A percentile compares a stretch with the other conserved stretches of the same genome.
phyloP scores from a whole-genome alignment of 768 basidiomycete genomes.

The Boletales sp. region DNA sequence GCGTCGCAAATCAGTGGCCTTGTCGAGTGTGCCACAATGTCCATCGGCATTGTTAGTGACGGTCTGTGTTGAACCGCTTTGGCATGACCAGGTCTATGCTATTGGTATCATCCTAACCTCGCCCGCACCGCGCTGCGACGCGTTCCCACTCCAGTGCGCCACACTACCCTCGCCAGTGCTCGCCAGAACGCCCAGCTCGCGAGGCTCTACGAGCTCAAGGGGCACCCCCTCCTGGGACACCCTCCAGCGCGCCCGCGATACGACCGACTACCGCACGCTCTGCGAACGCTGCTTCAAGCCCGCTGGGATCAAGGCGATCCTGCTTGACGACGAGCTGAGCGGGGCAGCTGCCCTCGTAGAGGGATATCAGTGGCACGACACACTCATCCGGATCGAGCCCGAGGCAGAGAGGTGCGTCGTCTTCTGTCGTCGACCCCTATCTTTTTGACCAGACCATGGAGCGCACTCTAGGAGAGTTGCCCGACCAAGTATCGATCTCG shows the following conservation, averaged over 20 bases:
- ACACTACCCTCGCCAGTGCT: conserved; percentile 54
- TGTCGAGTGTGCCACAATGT: conserved; percentile 52
- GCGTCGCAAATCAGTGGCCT: conserved; percentile 60
- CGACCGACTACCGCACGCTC: conserved; percentile 49
- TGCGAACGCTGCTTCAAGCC: conserved; percentile 53
- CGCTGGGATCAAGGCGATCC: conserved; percentile 60
- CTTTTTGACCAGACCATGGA: not conserved
- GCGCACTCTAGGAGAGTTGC: conserved; percentile 20
- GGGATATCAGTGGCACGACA: conserved; percentile 59
- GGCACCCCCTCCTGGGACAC: conserved; percentile 50
- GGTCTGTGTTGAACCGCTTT: too few relatives aligned
- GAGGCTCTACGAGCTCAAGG: conserved; percentile 43
- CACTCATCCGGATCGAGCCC: conserved; percentile 62
- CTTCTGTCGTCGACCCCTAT: not conserved
- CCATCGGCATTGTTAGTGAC: conserved; percentile 64
- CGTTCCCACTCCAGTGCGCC: too few relatives aligned
- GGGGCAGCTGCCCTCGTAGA: conserved; percentile 45
- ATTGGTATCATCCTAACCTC: too few relatives aligned
- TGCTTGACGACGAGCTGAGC: conserved; percentile 72
- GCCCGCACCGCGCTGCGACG: too few relatives aligned
- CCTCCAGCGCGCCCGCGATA: conserved; percentile 45
- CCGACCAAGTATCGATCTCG: conserved; percentile 17
- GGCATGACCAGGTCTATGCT: too few relatives aligned
- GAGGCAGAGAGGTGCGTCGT: conserved; percentile 62
- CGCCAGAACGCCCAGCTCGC: conserved; percentile 56